These are phyloP conservation scores for Phialophora chinensis DNA, from an alignment of 2,329 filamentous ascomycete species.

Conservation along the genomic window DNA sequence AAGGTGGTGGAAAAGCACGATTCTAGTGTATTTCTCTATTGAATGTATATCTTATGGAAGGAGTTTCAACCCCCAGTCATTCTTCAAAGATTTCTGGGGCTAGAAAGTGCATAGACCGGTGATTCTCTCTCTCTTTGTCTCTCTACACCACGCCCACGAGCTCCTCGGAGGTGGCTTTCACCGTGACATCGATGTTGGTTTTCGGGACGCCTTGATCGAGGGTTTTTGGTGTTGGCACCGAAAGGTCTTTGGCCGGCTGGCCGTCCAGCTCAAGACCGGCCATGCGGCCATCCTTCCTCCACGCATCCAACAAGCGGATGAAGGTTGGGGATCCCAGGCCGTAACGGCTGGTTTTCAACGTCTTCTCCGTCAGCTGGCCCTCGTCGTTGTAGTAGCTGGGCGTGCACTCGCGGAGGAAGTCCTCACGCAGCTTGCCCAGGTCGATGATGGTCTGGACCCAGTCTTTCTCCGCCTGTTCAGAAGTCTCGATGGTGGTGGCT, in stretches of 20 bases:
- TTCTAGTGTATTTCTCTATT: no score
- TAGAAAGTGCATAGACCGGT: no score
- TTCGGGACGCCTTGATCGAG: no score
- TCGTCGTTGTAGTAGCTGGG: constrained; percentile 33
- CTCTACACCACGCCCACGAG: no score
- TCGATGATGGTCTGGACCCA: constrained; percentile 28
- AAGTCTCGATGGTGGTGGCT: constrained; percentile 24
- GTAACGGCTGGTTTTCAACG: constrained; percentile 17
- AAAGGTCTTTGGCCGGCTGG: not conserved
- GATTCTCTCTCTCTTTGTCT: no score
- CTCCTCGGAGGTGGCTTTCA: no score
- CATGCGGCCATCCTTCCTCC: not conserved
- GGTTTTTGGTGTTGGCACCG: no score
- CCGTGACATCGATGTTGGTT: no score
- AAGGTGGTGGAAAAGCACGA: no score
- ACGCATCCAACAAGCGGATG: constrained; percentile 21
- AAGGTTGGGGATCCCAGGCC: constrained; percentile 22
- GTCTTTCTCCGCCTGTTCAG: constrained; percentile 22
- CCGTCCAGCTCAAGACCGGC: not conserved
- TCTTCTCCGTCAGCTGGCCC: constrained; percentile 5
- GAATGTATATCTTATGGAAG: no score
- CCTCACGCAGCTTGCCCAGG: constrained; percentile 6
- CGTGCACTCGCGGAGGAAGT: constrained; percentile 29
- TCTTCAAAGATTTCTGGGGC: no score
- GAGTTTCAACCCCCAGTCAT: no score